Base-by-base conservation (phyloP, 305 asterid species). In the Fraxinus dipetala region DNA sequence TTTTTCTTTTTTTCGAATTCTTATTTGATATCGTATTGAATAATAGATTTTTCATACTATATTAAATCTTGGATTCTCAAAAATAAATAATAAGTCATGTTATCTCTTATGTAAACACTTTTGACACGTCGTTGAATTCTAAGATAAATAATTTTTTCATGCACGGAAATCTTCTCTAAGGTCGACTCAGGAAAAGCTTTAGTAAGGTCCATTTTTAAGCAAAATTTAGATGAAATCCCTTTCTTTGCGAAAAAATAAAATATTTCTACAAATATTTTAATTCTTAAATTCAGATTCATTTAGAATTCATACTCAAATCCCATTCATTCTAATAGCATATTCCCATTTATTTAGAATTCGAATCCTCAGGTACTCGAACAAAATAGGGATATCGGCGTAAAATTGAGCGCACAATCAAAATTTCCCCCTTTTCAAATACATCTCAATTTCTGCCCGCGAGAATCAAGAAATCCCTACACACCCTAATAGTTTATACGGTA, bases 361-460 rank as follows among this genome's bases (percentile, higher is more conserved):
- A 43, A 80, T 3, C 51, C n/a, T 54, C 76, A 76, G 2, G n/a
- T 10, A 31, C 35, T 72, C 82, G 78, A 77, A 77, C 82, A 31
- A 32, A 2, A 45, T 16, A 40, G 61, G 3, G 36, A 4, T 1
- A 40, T 24, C 61, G 79, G 81, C 80, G 61, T 26, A 34, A 83
- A 78, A 73, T 83, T 45, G 72, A 40, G 45, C 38, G 43, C 26
- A 51, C 72, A 31, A 59, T 36, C 75, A 2, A 40, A 22, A n/a
- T 65, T 26, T 79, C 80, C 84, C 75, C 78, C 76, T 48, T 81
- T 82, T 56, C 35, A 75, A 79, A 83, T 67, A 18, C 73, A 84
- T 84, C 81, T 79, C 61, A 81, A 81, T 30, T 26, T 81, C 72
- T 54, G 86, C 82, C 84, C 88, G 88, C 88, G 30, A 79, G 69